Evolutionary conservation across 768 basidiomycete species (phyloP).

Genomic region (Rossbeevera mucosa): DNA sequence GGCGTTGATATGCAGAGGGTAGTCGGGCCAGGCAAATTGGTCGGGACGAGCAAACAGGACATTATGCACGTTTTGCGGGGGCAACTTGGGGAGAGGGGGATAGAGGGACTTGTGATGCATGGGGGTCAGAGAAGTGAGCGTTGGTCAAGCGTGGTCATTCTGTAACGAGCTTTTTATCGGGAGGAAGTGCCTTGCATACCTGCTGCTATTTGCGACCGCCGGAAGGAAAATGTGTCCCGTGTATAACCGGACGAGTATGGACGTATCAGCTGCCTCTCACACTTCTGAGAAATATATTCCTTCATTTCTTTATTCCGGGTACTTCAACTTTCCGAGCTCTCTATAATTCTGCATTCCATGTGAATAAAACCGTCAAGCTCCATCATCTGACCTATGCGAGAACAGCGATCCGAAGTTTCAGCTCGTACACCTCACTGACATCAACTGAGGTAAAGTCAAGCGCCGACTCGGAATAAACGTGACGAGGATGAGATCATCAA

Average conservation of each 20-base stretch:
- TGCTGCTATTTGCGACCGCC: slow-evolving; percentile 1
- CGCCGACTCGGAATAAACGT: not conserved
- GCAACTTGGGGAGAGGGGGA: slow-evolving; percentile 46
- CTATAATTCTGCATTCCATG: not conserved
- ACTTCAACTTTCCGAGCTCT: not conserved
- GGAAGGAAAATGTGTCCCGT: not conserved
- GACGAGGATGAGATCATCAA: not conserved
- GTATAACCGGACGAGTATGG: not conserved
- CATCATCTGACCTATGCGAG: too few species aligned
- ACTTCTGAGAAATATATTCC: not conserved
- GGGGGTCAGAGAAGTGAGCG: not conserved
- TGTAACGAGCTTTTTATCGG: slow-evolving; percentile 5
- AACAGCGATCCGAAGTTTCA: too few species aligned
- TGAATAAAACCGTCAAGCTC: too few species aligned
- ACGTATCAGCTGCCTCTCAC: not conserved
- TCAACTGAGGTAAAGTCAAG: too few species aligned
- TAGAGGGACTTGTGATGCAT: slow-evolving; percentile 60
- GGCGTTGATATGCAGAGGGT: slow-evolving; percentile 52
- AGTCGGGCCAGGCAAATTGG: slow-evolving; percentile 53
- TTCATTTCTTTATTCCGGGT: not conserved
- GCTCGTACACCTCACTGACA: too few species aligned
- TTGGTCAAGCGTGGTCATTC: not conserved
- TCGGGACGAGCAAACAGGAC: slow-evolving; percentile 52
- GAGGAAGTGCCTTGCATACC: not conserved
- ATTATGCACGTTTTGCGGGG: slow-evolving; percentile 52